phyloP scores from a whole-genome alignment of 352 stramenopile species.

The Elongisporangium prolatum region DNA sequence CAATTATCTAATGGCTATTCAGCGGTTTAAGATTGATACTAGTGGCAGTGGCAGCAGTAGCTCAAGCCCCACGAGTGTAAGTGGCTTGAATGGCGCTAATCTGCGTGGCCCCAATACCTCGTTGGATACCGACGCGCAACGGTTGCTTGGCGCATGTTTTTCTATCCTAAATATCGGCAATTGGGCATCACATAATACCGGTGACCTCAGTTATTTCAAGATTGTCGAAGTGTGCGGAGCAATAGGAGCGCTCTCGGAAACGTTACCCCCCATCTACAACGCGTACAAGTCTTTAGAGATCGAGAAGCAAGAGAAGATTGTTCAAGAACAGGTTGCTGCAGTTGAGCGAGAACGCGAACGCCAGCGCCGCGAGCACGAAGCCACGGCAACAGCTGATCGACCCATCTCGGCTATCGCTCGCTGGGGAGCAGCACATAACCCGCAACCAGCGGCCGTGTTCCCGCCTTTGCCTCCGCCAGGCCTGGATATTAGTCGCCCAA shows the following conservation, averaged over 20 bases:
- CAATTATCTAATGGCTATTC: slow-evolving; percentile 12
- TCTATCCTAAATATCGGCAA: slow-evolving; percentile 10
- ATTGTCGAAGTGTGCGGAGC: slow-evolving; percentile 6
- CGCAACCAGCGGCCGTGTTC: too few species aligned
- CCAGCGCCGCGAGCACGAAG: neutral
- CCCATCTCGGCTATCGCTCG: too few species aligned
- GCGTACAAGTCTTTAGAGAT: neutral
- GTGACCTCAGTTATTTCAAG: slow-evolving; percentile 8
- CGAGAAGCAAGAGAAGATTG: neutral
- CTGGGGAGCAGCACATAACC: too few species aligned
- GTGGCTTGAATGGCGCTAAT: neutral
- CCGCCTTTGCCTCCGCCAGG: too few species aligned
- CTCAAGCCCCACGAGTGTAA: too few species aligned
- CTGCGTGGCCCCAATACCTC: neutral
- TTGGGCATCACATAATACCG: slow-evolving; percentile 10
- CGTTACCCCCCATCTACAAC: slow-evolving; percentile 1
- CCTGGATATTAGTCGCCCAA: too few species aligned
- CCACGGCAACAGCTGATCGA: neutral
- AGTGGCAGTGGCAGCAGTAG: neutral
- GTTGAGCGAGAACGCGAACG: neutral
- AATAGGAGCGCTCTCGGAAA: slow-evolving; percentile 8
- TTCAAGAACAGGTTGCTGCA: too few species aligned
- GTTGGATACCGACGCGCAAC: slow-evolving; percentile 8
- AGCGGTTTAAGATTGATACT: slow-evolving; percentile 8
- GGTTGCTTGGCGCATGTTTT: slow-evolving; percentile 5